A percentile compares a stretch with the other conserved stretches of the same genome.
phyloP scores from a whole-genome alignment of 2,329 filamentous ascomycete genomes.

The Epichloe elymi region DNA sequence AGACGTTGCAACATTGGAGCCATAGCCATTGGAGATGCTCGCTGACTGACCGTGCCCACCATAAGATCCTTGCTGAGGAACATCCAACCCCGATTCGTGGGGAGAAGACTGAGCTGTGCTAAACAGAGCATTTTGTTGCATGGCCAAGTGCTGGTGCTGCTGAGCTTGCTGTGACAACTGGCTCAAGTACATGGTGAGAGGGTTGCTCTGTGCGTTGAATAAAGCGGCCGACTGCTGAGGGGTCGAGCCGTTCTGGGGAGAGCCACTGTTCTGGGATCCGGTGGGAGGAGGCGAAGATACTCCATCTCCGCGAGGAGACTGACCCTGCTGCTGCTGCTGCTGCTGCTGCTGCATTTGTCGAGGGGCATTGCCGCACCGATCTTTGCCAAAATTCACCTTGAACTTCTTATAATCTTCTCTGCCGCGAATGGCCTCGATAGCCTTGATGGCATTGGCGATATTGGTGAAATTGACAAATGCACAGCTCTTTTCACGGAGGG shows the following conservation, averaged over 20 bases:
- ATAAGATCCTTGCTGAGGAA: conserved; percentile 47
- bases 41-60: conserved; percentile 52
- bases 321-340: conserved; percentile 37
- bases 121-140: conserved; percentile 72
- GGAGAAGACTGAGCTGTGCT: conserved; percentile 53
- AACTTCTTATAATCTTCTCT: conserved; percentile 96
- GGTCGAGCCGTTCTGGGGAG: conserved; percentile 39
- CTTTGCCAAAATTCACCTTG: conserved; percentile 99
- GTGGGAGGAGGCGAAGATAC: conserved; percentile 44
- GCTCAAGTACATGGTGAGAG: conserved; percentile 83
- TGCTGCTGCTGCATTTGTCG: conserved; percentile 53
- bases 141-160: conserved; percentile 54
- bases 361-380: conserved; percentile 91
- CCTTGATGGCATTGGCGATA: conserved; percentile 98
- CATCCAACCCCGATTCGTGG: conserved; percentile 42
- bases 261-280: conserved; percentile 46
- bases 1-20: conserved; percentile 36
- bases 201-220: conserved; percentile 75
- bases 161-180: conserved; percentile 64
- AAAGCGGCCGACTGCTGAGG: conserved; percentile 57
- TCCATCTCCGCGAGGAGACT: conserved; percentile 54
- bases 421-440: conserved; percentile 87
- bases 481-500: conserved; percentile 94
- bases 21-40: conserved; percentile 52
- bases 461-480: conserved; percentile 99